Evolutionary conservation across 2,329 filamentous ascomycete genomes (phyloP).

Genomic region (Diaporthe velutina): DNA sequence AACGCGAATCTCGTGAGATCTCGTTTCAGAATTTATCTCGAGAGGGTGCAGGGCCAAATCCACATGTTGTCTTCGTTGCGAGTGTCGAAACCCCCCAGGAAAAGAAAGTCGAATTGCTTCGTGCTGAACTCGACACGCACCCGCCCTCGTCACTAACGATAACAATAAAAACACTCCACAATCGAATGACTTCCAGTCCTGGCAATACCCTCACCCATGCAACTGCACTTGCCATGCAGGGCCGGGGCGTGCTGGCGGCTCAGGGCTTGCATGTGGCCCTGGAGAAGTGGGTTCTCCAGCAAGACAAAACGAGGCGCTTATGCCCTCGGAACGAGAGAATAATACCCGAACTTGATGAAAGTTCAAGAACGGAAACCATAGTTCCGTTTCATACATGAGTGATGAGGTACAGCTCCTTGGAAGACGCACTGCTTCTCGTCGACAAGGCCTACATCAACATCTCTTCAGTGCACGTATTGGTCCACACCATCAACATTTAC

Average conservation of each 20-base stretch:
- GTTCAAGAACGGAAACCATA: background rate
- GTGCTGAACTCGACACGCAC: background rate
- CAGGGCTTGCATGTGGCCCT: background rate
- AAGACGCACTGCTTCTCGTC: too few species aligned
- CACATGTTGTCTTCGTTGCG: too few species aligned
- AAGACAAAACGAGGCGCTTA: background rate
- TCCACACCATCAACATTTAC: background rate
- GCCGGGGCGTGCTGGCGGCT: background rate
- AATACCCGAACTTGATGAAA: background rate
- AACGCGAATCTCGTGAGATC: background rate
- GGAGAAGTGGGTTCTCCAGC: background rate
- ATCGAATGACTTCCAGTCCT: background rate
- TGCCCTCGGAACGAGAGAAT: background rate
- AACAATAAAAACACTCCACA: background rate
- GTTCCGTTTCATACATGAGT: background rate
- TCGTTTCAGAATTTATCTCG: background rate
- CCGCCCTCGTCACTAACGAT: background rate
- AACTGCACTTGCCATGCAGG: background rate
- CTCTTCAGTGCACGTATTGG: background rate
- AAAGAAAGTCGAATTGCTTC: background rate
- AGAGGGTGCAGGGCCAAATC: background rate
- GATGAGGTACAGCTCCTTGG: background rate
- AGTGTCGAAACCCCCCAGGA: background rate
- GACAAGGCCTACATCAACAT: background rate
- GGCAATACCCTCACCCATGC: background rate